These are phyloP conservation scores for Colletotrichum sp. DNA, from an alignment of 2,329 filamentous ascomycete genomes.

Conservation along the genomic window DNA sequence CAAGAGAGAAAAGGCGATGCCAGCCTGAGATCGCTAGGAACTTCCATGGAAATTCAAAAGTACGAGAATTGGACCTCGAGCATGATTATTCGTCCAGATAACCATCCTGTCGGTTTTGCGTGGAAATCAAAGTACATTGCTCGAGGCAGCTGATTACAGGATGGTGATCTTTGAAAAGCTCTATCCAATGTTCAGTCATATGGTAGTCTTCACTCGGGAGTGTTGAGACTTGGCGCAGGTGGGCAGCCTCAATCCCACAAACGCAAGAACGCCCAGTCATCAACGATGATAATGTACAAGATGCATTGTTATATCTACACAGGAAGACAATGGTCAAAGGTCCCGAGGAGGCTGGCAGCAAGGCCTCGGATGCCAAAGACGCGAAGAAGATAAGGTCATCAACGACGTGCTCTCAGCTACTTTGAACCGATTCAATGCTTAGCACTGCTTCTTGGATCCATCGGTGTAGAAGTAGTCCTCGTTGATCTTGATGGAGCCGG, in stretches of 20 bases:
- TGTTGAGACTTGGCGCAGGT: not conserved
- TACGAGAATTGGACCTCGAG: not conserved
- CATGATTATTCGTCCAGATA: fast-evolving
- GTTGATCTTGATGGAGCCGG: slow-evolving; percentile 6
- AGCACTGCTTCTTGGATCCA: slow-evolving; percentile 4
- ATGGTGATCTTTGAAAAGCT: fast-evolving
- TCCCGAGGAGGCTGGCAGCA: not conserved
- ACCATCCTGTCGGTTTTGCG: too few species aligned
- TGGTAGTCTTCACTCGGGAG: not conserved
- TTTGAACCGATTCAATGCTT: not conserved
- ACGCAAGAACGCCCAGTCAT: fast-evolving
- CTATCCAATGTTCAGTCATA: fast-evolving
- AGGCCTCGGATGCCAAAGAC: not conserved
- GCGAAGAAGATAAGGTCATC: not conserved
- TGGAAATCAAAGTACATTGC: fast-evolving
- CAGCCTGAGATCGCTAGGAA: not conserved
- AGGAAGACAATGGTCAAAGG: not conserved
- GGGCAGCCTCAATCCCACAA: fast-evolving
- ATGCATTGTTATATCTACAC: not conserved
- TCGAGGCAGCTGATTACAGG: not conserved
- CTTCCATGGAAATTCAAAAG: not conserved
- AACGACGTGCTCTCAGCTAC: not conserved
- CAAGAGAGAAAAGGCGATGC: fast-evolving
- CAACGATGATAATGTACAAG: not conserved
- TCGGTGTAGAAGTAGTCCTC: slow-evolving; percentile 4